A percentile compares a stretch with the other conserved stretches of the same genome.
Conservation (phyloP, 768 basidiomycete species). For the Pulveroboletus sp. region DNA sequence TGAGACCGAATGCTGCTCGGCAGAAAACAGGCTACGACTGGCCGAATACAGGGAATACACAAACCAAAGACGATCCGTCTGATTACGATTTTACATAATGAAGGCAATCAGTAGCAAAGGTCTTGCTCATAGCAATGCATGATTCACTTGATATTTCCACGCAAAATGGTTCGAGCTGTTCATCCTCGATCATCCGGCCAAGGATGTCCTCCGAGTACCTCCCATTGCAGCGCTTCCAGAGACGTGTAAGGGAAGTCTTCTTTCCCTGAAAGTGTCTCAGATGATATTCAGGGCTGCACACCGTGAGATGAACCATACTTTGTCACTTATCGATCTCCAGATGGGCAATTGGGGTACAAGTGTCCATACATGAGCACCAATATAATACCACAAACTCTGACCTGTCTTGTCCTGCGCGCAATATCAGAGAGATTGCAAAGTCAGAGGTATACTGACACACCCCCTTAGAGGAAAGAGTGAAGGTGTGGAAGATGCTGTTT, state of each 20-base stretch:
- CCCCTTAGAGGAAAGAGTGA: slow-evolving; percentile 43
- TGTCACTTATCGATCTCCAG: slow-evolving; percentile 37
- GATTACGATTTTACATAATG: slow-evolving; percentile 8
- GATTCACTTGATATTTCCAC: slow-evolving; percentile 33
- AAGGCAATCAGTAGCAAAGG: slow-evolving; percentile 21
- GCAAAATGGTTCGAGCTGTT: slow-evolving; percentile 43
- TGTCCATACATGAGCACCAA: slow-evolving; percentile 47
- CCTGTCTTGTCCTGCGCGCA: slow-evolving; percentile 28
- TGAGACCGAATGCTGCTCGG: background rate
- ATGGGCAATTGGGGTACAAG: slow-evolving; percentile 27
- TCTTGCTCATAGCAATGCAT: slow-evolving; percentile 15
- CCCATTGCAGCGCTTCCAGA: slow-evolving; percentile 34
- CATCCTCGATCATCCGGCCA: slow-evolving; percentile 33
- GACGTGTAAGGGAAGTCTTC: slow-evolving; percentile 32
- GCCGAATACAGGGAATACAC: no score
- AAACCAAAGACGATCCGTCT: background rate
- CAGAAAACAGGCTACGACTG: no score
- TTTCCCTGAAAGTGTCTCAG: slow-evolving; percentile 21
- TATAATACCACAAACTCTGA: slow-evolving; percentile 40
- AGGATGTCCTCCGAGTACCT: slow-evolving; percentile 33
- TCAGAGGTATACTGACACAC: slow-evolving; percentile 23
- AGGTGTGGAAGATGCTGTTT: slow-evolving; percentile 42
- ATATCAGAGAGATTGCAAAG: slow-evolving; percentile 2
- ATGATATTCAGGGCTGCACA: background rate
- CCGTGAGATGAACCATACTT: slow-evolving; percentile 24